Evolutionary conservation across 805 yeast genomes (phyloP).

Genomic region (Candida coquimbonensis): DNA sequence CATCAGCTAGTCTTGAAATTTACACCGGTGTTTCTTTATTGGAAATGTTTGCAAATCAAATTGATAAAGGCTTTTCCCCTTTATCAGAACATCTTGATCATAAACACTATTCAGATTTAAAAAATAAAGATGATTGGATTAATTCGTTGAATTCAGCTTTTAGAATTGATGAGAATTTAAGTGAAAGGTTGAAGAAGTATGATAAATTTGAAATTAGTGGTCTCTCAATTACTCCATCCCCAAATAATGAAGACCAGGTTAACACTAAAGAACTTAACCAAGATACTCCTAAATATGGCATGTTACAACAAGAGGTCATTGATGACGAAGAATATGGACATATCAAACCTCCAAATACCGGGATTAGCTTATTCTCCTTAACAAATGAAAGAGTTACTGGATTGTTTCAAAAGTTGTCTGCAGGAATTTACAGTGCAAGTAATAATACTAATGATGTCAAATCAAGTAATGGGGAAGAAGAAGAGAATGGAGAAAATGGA

Average conservation of each 20-base stretch:
- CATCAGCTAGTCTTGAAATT: not conserved
- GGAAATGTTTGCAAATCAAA: constrained; percentile 3
- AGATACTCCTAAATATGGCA: no score
- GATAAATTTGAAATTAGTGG: constrained; percentile 2
- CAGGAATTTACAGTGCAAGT: not conserved
- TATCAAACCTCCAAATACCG: constrained; percentile 1
- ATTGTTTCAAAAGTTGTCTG: constrained; percentile 6
- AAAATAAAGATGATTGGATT: constrained; percentile 13
- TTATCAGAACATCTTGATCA: not conserved
- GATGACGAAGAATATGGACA: not conserved
- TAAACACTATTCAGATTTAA: not conserved
- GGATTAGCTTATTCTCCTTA: constrained; percentile 4
- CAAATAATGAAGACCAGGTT: not conserved
- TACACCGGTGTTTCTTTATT: constrained; percentile 7
- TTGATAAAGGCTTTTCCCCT: constrained; percentile 2
- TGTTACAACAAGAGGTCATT: no score
- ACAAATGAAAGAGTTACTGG: constrained; percentile 7
- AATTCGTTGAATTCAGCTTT: constrained; percentile 14
- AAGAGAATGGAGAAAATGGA: not conserved
- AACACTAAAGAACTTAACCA: no score
- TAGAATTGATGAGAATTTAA: constrained; percentile 13
- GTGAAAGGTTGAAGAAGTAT: constrained; percentile 7
- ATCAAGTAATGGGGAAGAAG: not conserved
- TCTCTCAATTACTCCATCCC: not conserved
- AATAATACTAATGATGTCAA: not conserved